Evolutionary conservation across 768 basidiomycete genomes (phyloP).

Genomic region (Lactifluus piperatus): DNA sequence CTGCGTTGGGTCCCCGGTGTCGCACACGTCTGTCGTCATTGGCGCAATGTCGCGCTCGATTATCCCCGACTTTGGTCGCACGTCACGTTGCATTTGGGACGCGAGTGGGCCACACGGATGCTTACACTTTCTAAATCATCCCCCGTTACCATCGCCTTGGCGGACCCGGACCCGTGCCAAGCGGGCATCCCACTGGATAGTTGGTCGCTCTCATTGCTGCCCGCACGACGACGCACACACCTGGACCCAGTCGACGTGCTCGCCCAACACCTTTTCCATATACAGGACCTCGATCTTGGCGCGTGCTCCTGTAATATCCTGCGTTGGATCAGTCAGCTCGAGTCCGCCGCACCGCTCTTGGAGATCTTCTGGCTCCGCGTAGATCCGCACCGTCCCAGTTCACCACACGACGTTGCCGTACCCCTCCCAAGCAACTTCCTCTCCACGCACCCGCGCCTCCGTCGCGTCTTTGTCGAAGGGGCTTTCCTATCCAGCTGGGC

Average conservation of each 20-base stretch:
- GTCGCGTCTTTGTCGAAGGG: background rate
- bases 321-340: background rate
- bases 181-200: background rate
- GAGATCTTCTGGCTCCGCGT: background rate
- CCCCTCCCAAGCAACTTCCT: slow-evolving; percentile 5
- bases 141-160: background rate
- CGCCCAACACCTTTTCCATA: slow-evolving; percentile 8
- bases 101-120: slow-evolving; percentile 8
- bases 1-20: slow-evolving; percentile 10
- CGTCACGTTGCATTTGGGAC: background rate
- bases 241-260: slow-evolving; percentile 7
- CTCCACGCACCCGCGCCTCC: slow-evolving; percentile 6
- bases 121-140: slow-evolving; percentile 6
- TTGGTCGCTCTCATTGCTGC: background rate
- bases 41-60: slow-evolving; percentile 8
- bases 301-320: background rate
- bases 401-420: background rate
- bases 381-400: background rate
- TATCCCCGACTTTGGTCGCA: slow-evolving; percentile 9
- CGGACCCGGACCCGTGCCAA: background rate
- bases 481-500: slow-evolving; percentile 3
- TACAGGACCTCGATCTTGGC: slow-evolving; percentile 3
- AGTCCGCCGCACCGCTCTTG: slow-evolving; percentile 2
- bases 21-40: slow-evolving; percentile 12
- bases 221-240: background rate